These are phyloP conservation scores for Pseudofabraea citricarpa DNA, from an alignment of 2,329 filamentous ascomycete genomes.

Conservation along the genomic window DNA sequence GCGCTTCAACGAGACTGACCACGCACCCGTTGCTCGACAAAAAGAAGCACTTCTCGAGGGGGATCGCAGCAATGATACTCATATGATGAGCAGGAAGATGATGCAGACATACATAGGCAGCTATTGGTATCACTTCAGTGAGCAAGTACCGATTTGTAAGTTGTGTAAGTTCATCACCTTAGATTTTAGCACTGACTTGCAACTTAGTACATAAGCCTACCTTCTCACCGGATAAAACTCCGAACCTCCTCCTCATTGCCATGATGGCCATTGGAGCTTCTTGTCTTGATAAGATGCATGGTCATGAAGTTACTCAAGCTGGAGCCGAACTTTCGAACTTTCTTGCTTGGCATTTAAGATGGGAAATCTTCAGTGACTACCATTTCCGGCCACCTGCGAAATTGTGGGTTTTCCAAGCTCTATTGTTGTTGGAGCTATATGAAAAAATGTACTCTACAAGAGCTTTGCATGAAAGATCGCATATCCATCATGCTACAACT, in stretches of 20 bases:
- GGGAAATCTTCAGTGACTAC: conserved; percentile 89
- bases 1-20: conserved; percentile 76
- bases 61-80: conserved; percentile 59
- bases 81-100: conserved; percentile 81
- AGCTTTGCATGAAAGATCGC: conserved; percentile 85
- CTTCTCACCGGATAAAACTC: conserved; percentile 82
- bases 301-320: conserved; percentile 65
- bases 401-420: conserved; percentile 90
- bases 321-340: conserved; percentile 87
- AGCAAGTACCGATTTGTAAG: conserved; percentile 75
- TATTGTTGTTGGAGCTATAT: conserved; percentile 85
- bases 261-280: conserved; percentile 92
- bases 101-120: conserved; percentile 93
- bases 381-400: conserved; percentile 91
- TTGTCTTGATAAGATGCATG: conserved; percentile 79
- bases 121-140: conserved; percentile 93
- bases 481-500: conserved; percentile 95
- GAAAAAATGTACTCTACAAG: conserved; percentile 98
- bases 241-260: conserved; percentile 76
- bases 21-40: conserved; percentile 66
- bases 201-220: conserved; percentile 75
- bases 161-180: neutral
- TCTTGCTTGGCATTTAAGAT: conserved; percentile 86
- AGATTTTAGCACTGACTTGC: neutral
- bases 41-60: conserved; percentile 77